Evolutionary conservation across 1,139 yeast genomes (phyloP), one percentile per base, ranked within the genome.

Genomic region (Groenewaldozyma auringiensis): DNA sequence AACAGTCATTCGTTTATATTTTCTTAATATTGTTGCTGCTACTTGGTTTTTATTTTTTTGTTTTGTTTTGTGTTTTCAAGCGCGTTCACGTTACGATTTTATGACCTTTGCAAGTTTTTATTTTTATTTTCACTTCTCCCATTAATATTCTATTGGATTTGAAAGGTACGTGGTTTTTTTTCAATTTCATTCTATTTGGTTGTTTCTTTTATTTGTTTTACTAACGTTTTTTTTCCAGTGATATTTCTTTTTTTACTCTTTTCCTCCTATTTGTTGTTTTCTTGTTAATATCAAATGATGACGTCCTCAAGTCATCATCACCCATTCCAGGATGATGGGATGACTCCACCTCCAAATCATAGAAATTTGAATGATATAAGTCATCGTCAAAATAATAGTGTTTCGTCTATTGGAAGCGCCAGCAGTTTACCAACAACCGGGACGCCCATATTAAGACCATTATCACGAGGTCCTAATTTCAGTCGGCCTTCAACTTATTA

Each of bases 391-490:
- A 25, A 25, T 25, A 25, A 25, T 25, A 25, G 29, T 25, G 41
- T n/a, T 25, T 21, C 35, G 14, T 22, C 41, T 25, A 25, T 25
- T 25, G 38, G 38, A 18, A 21, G 21, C 27, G 14, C 38, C 27
- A 3, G 38, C 16, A 16, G 29, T 21, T 16, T 18, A 37, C 41
- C 34, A n/a, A 21, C 40, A 13, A 31, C 37, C 4, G 44, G 37
- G 2, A 41, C 44, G 9, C 45, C 44, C 33, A 27, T 41, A 35
- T 31, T 40, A 6, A 34, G 44, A 18, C 47, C 47, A 2, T 22
- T 40, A 13, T 41, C 47, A 14, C 41, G 47, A 25, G 37, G 46
- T 21, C 37, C 39, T 11, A 40, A 44, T 29, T 41, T 42, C 21
- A 41, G 47, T 17, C 36, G 44, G 16, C 44, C 44, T 4, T 44